Evolutionary conservation across 1,284 basidiomycete genomes (phyloP).

Genomic region (Pseudozyma tsukubaensis): DNA sequence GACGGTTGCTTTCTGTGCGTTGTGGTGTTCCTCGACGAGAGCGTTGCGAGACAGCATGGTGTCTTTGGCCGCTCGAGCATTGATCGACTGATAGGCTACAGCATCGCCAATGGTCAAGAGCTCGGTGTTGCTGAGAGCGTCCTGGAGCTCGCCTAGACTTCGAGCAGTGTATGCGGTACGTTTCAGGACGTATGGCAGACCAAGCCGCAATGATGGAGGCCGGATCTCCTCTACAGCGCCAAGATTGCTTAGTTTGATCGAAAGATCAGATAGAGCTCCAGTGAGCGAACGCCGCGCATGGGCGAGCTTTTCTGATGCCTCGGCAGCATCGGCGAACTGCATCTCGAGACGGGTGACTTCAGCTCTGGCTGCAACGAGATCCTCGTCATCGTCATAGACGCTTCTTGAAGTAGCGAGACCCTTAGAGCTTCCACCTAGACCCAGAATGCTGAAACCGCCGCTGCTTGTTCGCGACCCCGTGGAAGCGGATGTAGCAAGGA

Average conservation of each 20-base stretch:
- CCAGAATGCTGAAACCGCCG: conserved; percentile 44
- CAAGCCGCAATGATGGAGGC: conserved; percentile 36
- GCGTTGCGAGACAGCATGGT: conserved; percentile 62
- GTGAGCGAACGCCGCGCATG: conserved; percentile 40
- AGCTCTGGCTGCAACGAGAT: conserved; percentile 56
- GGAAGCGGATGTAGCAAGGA: conserved; percentile 51
- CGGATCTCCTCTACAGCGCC: conserved; percentile 48
- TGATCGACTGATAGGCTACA: conserved; percentile 61
- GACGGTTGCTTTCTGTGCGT: conserved; percentile 52
- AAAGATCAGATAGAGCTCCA: conserved; percentile 26
- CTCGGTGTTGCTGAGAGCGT: conserved; percentile 43
- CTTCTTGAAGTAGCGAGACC: conserved; percentile 50
- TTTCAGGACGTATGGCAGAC: conserved; percentile 44
- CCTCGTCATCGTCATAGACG: conserved; percentile 59
- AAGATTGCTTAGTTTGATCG: conserved; percentile 47
- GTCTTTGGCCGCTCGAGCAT: conserved; percentile 59
- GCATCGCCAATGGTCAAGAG: conserved; percentile 54
- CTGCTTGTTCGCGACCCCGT: conserved; percentile 28
- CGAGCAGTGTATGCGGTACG: conserved; percentile 37
- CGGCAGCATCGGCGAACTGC: conserved; percentile 58
- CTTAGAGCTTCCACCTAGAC: conserved; percentile 40
- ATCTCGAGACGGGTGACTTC: conserved; percentile 63
- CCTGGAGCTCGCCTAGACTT: conserved; percentile 43
- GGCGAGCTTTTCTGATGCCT: conserved; percentile 48
- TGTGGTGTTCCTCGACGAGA: conserved; percentile 62